Evolutionary conservation across 108 stramenopile species (phyloP).

Genomic region (Heterococcus sp.): DNA sequence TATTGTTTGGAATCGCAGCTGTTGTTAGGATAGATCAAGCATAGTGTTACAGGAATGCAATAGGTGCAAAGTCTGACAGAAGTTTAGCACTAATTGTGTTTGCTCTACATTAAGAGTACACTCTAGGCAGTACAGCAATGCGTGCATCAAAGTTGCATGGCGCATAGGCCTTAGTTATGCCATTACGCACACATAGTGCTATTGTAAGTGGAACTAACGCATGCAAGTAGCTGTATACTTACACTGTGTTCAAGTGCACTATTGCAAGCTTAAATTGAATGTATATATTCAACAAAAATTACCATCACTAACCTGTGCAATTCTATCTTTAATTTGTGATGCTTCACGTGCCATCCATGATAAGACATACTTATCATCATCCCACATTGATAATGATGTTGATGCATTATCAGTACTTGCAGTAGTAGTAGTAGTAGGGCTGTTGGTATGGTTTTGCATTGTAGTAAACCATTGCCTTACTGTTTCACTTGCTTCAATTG

Average conservation of each 20-base stretch:
- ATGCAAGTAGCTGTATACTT: neutral
- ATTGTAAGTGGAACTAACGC: neutral
- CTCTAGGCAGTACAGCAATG: neutral
- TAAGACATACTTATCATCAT: conserved; percentile 39
- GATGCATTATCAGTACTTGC: too few species aligned
- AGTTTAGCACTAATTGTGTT: neutral
- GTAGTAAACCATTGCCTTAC: conserved; percentile 33
- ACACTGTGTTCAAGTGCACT: neutral
- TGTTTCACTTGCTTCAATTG: conserved; percentile 5
- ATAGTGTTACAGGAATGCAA: neutral
- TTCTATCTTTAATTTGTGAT: neutral
- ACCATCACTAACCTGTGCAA: neutral
- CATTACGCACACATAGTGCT: neutral
- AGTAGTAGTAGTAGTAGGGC: neutral
- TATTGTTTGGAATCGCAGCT: neutral
- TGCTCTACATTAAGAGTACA: neutral
- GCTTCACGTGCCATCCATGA: conserved; percentile 26
- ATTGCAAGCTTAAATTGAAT: neutral
- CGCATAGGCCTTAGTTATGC: neutral
- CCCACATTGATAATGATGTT: too few species aligned
- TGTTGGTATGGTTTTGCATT: neutral
- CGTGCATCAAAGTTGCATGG: neutral
- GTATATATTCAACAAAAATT: neutral
- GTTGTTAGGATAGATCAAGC: neutral
- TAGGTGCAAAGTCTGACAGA: neutral